A percentile compares a stretch with the other conserved stretches of the same genome.
phyloP scores from a whole-genome alignment of 257 asterid species.

The Craterostigma plantagineum region DNA sequence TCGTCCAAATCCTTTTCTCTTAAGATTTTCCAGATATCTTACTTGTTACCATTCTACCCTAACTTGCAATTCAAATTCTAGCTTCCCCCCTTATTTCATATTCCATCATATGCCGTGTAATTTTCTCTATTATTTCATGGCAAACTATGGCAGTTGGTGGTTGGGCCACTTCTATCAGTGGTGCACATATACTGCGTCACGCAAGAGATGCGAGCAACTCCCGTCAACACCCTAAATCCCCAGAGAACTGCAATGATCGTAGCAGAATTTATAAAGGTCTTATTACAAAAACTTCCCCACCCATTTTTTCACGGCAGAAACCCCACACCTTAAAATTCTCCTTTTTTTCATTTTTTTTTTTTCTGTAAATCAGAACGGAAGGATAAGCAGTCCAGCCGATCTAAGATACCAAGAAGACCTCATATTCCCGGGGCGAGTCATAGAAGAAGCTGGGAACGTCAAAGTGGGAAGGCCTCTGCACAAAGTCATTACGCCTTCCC shows the following conservation, averaged over 20 bases:
- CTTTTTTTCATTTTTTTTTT: slow-evolving; percentile 2
- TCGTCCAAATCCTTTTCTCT: too few relatives aligned
- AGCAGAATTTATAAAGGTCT: slow-evolving; percentile 75
- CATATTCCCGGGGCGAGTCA: slow-evolving; percentile 59
- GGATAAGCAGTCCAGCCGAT: slow-evolving; percentile 78
- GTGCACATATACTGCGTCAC: slow-evolving; percentile 60
- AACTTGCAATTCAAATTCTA: neutral
- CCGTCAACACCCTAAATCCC: slow-evolving; percentile 84
- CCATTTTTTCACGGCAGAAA: too few relatives aligned
- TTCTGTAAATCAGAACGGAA: slow-evolving; percentile 37
- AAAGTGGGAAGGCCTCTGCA: slow-evolving; percentile 68
- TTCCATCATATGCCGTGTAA: too few relatives aligned
- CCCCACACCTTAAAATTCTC: too few relatives aligned
- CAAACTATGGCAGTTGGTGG: slow-evolving; percentile 38
- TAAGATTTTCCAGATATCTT: too few relatives aligned
- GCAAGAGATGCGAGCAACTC: slow-evolving; percentile 95
- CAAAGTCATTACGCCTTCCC: slow-evolving; percentile 52
- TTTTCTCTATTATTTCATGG: too few relatives aligned
- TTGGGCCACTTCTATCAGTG: slow-evolving; percentile 57
- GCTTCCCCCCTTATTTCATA: neutral
- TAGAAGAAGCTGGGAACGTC: slow-evolving; percentile 81
- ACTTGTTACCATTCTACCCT: too few relatives aligned
- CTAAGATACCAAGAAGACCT: slow-evolving; percentile 76
- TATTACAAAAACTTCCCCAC: neutral
- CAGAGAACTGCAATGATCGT: slow-evolving; percentile 90